Base-by-base conservation (phyloP, 164 flowering plant species). In the Malania oleifera region DNA sequence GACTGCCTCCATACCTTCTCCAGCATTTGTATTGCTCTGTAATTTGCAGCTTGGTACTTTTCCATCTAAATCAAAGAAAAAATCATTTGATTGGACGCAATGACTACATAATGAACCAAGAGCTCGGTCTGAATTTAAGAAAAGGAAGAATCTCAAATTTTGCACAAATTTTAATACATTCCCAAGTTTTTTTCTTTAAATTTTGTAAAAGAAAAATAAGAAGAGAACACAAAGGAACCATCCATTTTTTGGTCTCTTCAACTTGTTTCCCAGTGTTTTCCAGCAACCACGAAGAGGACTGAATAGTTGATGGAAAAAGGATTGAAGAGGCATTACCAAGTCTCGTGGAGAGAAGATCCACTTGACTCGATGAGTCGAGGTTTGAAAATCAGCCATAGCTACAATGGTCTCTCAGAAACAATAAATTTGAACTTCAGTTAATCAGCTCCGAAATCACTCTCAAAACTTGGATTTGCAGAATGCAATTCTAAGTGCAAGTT, bases 341-440 rank as follows among this genome's bases (percentile, higher is more conserved):
- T 82, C 78, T 25, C 75, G 78, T 50, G 85, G 93, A 48, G 92
- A 70, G 75, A 92, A 84, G 47, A 92, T 87, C 98, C 98, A 92
- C 66, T 74, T 82, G 40, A 85, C 74, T 64, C 89, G 80, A 71
- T 92, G 98, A 35, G 91, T 87, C 2, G 98, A 92, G 18, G 96
- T 81, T 67, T 69, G 84, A 51, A 89, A 92, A 76, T 89, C 98
- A 13, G 98, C 91, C 98, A 92, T 91, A 58, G 41, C 50, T 20
- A 48, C 52, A n/a, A n/a, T n/a, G n/a, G n/a, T n/a, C n/a, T n/a
- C n/a, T n/a, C n/a, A n/a, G n/a, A n/a, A n/a, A n/a, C n/a, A n/a
- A n/a, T n/a, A n/a, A n/a, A n/a, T n/a, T n/a, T n/a, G n/a, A n/a
- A n/a, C n/a, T n/a, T n/a, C n/a, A n/a, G n/a, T n/a, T n/a, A n/a